Percentiles rank a stretch among this genome's conserved stretches.
Evolutionary conservation across 2,329 filamentous ascomycete species (phyloP).

Genomic region (Thermoascus crustaceus): DNA sequence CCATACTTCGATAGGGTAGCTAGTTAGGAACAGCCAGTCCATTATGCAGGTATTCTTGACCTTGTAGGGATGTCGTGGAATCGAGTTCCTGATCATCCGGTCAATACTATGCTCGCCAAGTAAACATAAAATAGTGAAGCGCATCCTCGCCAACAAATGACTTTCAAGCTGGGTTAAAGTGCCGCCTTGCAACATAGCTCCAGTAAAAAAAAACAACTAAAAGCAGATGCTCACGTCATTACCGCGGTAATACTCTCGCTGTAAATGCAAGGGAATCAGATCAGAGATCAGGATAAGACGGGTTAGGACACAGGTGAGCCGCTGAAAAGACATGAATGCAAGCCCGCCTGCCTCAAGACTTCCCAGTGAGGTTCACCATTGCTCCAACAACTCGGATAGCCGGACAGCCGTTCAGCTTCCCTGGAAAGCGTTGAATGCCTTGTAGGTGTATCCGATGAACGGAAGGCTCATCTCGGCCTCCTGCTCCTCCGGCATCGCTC

Average conservation of each 20-base stretch:
- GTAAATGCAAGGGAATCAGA: slow-evolving; percentile 27
- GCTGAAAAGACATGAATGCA: slow-evolving; percentile 19
- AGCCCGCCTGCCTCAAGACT: slow-evolving; percentile 26
- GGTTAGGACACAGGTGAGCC: slow-evolving; percentile 15
- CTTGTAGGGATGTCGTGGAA: neutral
- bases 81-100: neutral
- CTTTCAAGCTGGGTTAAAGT: slow-evolving; percentile 8
- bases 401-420: slow-evolving; percentile 21
- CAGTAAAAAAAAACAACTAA: slow-evolving; percentile 14
- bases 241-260: slow-evolving; percentile 22
- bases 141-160: slow-evolving; percentile 10
- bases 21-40: neutral
- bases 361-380: slow-evolving; percentile 13
- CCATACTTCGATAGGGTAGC: neutral
- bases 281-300: slow-evolving; percentile 18
- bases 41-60: neutral
- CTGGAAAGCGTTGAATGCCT: slow-evolving; percentile 73
- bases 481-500: slow-evolving; percentile 65
- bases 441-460: slow-evolving; percentile 96
- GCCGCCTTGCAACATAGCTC: slow-evolving; percentile 19
- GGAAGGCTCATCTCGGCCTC: slow-evolving; percentile 92
- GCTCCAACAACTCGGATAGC: slow-evolving; percentile 11
- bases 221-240: slow-evolving; percentile 19
- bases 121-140: neutral
- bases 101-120: neutral